Percentiles rank a stretch among this genome's conserved stretches.
Evolutionary conservation across 371 early-diverging fungal genomes (phyloP).

Genomic region (Mortierella sp.): DNA sequence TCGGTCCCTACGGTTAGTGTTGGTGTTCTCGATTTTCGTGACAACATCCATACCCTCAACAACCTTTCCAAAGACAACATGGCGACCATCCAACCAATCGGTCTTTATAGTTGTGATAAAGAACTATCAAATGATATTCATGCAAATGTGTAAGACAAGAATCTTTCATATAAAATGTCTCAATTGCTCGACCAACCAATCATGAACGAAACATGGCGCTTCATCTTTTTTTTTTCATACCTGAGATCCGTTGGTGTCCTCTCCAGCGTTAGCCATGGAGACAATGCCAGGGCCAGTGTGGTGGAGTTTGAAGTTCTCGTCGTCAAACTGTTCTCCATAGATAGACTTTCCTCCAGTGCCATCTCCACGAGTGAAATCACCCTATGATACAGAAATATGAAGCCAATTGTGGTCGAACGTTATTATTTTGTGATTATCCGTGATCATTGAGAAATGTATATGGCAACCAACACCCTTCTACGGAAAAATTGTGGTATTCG

Average conservation of each 20-base stretch:
- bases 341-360: conserved; percentile 98
- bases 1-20: conserved; percentile 69
- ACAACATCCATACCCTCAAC: conserved; percentile 86
- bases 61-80: conserved; percentile 94
- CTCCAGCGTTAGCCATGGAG: conserved; percentile 96
- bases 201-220: no score
- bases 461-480: neutral
- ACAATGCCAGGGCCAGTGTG: conserved; percentile 88
- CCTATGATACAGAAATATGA: conserved; percentile 57
- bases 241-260: conserved; percentile 98
- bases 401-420: no score
- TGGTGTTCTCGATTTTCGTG: conserved; percentile 68
- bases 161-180: no score
- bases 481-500: neutral
- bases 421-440: no score
- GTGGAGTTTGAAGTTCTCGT: conserved; percentile 95
- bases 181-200: neutral
- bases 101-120: conserved; percentile 91
- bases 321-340: conserved; percentile 90
- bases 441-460: neutral
- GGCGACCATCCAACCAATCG: conserved; percentile 85
- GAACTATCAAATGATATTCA: conserved; percentile 58
- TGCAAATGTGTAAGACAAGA: no score
- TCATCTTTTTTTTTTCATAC: conserved; percentile 69
- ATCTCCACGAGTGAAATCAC: conserved; percentile 85